Percentiles rank a stretch among this genome's conserved stretches.
Evolutionary conservation across 345 rosid genomes (phyloP).

Genomic region (Anacardium occidentale): DNA sequence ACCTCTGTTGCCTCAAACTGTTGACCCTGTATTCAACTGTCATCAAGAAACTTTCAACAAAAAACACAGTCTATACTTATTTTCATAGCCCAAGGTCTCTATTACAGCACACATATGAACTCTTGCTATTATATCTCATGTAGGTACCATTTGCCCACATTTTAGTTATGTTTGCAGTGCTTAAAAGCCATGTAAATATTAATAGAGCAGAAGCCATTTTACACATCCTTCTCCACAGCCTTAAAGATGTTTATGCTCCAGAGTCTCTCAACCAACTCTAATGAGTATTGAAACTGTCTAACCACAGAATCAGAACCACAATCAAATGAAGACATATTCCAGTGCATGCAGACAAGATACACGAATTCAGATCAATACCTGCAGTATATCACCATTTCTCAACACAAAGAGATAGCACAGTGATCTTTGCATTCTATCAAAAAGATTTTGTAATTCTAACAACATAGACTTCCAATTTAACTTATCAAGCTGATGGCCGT

Average conservation of each 20-base stretch:
- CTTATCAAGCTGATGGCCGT: neutral
- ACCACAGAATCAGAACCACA: neutral
- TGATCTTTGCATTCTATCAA: neutral
- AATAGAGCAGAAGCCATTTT: neutral
- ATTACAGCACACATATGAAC: neutral
- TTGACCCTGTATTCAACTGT: neutral
- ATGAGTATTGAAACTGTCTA: neutral
- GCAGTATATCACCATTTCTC: neutral
- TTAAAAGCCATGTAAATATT: neutral
- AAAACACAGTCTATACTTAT: neutral
- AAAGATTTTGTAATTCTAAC: neutral
- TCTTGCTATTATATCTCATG: neutral
- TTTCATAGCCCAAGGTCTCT: neutral
- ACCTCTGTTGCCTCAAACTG: neutral
- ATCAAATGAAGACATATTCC: neutral
- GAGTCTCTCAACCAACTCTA: neutral
- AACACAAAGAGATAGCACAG: neutral
- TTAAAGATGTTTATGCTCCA: neutral
- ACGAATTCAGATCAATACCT: neutral
- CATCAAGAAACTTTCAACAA: neutral
- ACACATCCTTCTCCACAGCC: neutral
- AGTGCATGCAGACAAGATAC: neutral
- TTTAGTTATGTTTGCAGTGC: slow-evolving; percentile 3
- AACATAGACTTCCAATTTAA: neutral
- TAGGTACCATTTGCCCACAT: neutral